Percentiles rank a stretch among this genome's conserved stretches.
Conservation (phyloP, 1,284 basidiomycete species). For the Ustilago vetiveriae region DNA sequence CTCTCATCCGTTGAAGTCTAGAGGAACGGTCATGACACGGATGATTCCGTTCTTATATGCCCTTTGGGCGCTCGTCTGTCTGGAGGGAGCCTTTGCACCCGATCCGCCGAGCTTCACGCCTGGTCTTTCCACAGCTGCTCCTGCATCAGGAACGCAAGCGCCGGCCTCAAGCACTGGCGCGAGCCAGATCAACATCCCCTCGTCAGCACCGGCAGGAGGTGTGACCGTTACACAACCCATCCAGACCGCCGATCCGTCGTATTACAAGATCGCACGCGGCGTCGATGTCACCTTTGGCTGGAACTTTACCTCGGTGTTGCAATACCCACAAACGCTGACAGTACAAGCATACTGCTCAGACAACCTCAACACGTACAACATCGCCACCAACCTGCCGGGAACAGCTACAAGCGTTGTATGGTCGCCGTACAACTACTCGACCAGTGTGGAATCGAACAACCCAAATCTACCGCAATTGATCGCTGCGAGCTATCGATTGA, state of each 20-base stretch:
- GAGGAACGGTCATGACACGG: constrained; percentile 7
- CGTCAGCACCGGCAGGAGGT: constrained; percentile 58
- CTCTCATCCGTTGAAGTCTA: too few species aligned
- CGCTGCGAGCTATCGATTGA: constrained; percentile 60
- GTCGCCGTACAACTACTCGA: constrained; percentile 62
- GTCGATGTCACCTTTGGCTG: constrained; percentile 64
- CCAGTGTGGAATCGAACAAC: constrained; percentile 43
- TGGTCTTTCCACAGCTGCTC: constrained; percentile 7
- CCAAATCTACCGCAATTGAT: constrained; percentile 56
- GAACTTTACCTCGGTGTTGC: constrained; percentile 63
- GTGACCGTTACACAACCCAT: constrained; percentile 62
- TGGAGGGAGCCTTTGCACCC: constrained; percentile 21
- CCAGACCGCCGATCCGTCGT: constrained; percentile 61
- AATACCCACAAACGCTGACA: constrained; percentile 51
- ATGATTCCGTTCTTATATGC: constrained; percentile 21
- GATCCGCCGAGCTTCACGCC: constrained; percentile 40
- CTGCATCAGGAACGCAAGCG: constrained; percentile 6
- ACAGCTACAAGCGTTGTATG: constrained; percentile 59
- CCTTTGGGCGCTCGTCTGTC: constrained; percentile 25
- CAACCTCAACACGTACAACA: constrained; percentile 61
- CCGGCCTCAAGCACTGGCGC: constrained; percentile 11
- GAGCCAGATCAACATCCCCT: constrained; percentile 43
- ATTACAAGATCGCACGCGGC: constrained; percentile 65
- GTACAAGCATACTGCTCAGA: constrained; percentile 63
- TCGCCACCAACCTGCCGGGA: constrained; percentile 59